Evolutionary conservation across 1,284 basidiomycete genomes (phyloP), one percentile per base, ranked within the genome.

Genomic region (Butyriboletus appendiculatus): DNA sequence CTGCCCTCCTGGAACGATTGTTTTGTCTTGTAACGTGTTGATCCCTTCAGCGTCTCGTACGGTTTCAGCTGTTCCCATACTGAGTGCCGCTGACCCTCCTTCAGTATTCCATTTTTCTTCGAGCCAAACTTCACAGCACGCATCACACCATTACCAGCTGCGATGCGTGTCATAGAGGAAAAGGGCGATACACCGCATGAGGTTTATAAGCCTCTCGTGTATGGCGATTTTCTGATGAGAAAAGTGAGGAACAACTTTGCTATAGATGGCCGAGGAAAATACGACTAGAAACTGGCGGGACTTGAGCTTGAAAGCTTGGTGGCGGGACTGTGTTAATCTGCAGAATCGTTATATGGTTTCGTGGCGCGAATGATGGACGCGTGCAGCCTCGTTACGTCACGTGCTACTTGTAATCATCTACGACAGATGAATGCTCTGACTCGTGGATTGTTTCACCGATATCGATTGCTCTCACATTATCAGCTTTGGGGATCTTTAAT

Each of bases 41-140:
- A 59, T 53, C 45, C 4, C 44, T 39, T 16, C 60, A 87, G 85
- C 6, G 75, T 88, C 46, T 89, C 86, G 84, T 79, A 54, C 45
- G 58, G 33, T 44, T 15, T 56, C 28, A 14, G 26, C 7, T 39
- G 53, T n/a, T 45, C 24, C 16, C 22, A 26, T 39, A 20, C 32
- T 41, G 28, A 39, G 20, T 24, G 16, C 15, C 14, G n/a, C 54
- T 63, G 20, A 62, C 37, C 37, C 12, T 42, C 33, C 12, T 41
- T 47, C 56, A 79, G 89, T 8, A 79, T 94, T 35, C 92, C 92
- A 0, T 94, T 94, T 72, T 94, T 94, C 76, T 94, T 89, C 61
- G 92, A 94, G 66, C 91, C 92, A 0, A 90, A 89, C 57, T 90
- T 90, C 62, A 74, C 83, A 52, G 86, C 90, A 0, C 56, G 75